phyloP scores from a whole-genome alignment of 2,329 filamentous ascomycete genomes.

The Plectosphaerella plurivora region DNA sequence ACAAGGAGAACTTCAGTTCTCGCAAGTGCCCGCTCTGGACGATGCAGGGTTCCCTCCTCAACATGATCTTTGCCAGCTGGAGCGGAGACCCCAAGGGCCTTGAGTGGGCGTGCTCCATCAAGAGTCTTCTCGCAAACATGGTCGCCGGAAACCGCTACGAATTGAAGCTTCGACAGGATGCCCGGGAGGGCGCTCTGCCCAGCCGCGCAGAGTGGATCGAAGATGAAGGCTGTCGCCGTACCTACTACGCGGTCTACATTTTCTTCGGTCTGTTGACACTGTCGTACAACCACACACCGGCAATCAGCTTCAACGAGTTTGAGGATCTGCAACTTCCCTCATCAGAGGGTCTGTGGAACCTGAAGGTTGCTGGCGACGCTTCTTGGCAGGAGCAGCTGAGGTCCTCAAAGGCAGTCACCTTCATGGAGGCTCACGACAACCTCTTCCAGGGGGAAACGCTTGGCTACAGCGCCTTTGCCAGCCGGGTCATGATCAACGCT shows the following conservation, averaged over 20 bases:
- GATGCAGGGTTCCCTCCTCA: conserved; percentile 93
- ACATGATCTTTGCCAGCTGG: conserved; percentile 99
- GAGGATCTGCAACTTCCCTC: conserved; percentile 89
- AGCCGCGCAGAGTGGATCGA: conserved; percentile 90
- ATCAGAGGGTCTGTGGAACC: conserved; percentile 90
- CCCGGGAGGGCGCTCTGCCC: conserved; percentile 70
- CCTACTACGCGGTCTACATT: conserved; percentile 98
- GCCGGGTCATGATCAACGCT: conserved; percentile 97
- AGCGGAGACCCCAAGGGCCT: conserved; percentile 95
- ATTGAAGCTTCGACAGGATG: conserved; percentile 87
- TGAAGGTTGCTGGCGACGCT: conserved; percentile 71
- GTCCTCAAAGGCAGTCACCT: conserved; percentile 71
- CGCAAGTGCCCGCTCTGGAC: conserved; percentile 96
- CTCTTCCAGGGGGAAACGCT: conserved; percentile 90
- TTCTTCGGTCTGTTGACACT: conserved; percentile 94
- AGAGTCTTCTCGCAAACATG: conserved; percentile 97
- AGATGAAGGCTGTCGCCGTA: conserved; percentile 92
- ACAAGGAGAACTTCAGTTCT: conserved; percentile 98
- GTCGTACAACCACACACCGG: conserved; percentile 96
- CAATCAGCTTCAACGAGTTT: conserved; percentile 97
- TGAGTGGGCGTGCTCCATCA: conserved; percentile 98
- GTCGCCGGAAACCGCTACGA: conserved; percentile 96
- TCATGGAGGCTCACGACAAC: conserved; percentile 90
- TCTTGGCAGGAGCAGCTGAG: conserved; percentile 79
- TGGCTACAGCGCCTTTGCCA: conserved; percentile 93